Base-by-base conservation (phyloP, 306 rosid species). In the Vicia villosa region DNA sequence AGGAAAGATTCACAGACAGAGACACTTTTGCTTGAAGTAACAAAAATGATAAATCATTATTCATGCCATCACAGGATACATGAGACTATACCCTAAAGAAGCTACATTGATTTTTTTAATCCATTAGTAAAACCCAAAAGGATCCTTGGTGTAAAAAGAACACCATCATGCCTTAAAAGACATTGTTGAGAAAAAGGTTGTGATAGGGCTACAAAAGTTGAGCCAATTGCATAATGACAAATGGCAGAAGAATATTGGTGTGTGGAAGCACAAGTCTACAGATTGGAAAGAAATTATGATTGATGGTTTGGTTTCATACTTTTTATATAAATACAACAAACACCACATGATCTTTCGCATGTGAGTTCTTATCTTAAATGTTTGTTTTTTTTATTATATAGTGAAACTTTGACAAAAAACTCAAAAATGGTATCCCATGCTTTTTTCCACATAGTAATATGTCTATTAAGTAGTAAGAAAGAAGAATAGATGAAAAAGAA, bases 21-120 rank as follows among this genome's bases (percentile, higher is more conserved):
- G 85, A 81, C 69, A 57, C 80, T 75, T 75, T 13, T 47, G 55
- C 55, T 46, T 70, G 22, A 75, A 70, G 91, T 79, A 81, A 87
- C 64, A 43, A 66, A 72, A 28, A 54, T 72, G 70, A 47, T 50
- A 51, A 51, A 34, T 45, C 55, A 69, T 42, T 66, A 51, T 78
- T 82, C 56, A 49, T 62, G 62, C 8, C 65, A 76, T 76, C 72
- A 40, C 70, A 36, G 54, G 47, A 40, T 46, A 63, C 52, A 80
- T 57, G 81, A 59, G 68, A 74, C 64, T 62, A 77, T 74, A 46
- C 77, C 66, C 47, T 40, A 45, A 74, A 63, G 55, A 51, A 41
- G 41, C 2, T 55, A 52, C 51, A 58, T 73, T 17, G 38, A 9
- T 46, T 38, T 5, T 26, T 67, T 70, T 47, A 72, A 78, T 72